Evolutionary conservation across 2,329 filamentous ascomycete genomes (phyloP).

Genomic region (Fusarium verrucosum): DNA sequence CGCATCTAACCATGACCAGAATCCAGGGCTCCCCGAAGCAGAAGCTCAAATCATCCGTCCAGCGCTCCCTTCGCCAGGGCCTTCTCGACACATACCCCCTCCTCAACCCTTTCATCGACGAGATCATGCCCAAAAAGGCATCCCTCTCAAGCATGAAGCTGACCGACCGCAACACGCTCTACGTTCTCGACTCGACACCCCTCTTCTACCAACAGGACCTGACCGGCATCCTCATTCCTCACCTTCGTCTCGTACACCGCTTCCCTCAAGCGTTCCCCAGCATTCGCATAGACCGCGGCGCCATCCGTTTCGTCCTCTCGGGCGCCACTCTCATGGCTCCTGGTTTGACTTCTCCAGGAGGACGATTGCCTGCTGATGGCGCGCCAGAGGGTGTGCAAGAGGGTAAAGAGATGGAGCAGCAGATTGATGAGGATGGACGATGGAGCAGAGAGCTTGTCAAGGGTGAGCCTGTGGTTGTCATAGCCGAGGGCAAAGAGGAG

Average conservation of each 20-base stretch:
- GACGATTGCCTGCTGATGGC: slow-evolving; percentile 72
- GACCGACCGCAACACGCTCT: slow-evolving; percentile 88
- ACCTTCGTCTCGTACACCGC: slow-evolving; percentile 87
- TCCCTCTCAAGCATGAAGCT: slow-evolving; percentile 92
- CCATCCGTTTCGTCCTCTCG: slow-evolving; percentile 93
- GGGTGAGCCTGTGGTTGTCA: slow-evolving; percentile 86
- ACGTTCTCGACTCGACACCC: slow-evolving; percentile 79
- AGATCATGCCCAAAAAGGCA: slow-evolving; percentile 93
- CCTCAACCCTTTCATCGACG: slow-evolving; percentile 88
- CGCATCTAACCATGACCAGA: slow-evolving; percentile 56
- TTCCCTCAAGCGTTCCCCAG: slow-evolving; percentile 86
- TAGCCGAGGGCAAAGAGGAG: slow-evolving; percentile 92
- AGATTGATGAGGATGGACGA: slow-evolving; percentile 59
- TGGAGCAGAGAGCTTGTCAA: slow-evolving; percentile 76
- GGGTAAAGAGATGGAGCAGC: slow-evolving; percentile 56
- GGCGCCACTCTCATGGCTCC: slow-evolving; percentile 97
- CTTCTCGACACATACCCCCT: slow-evolving; percentile 86
- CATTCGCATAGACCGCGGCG: slow-evolving; percentile 91
- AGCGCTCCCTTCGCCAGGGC: slow-evolving; percentile 84
- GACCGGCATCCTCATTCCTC: slow-evolving; percentile 81
- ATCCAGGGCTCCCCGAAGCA: slow-evolving; percentile 77
- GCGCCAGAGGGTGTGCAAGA: slow-evolving; percentile 47
- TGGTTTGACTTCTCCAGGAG: slow-evolving; percentile 85
- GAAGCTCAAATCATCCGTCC: slow-evolving; percentile 96
- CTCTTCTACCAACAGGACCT: slow-evolving; percentile 91